A percentile compares a stretch with the other conserved stretches of the same genome.
These are phyloP conservation scores for Phytophthora fragariae DNA, from an alignment of 352 stramenopile genomes.

Conservation along the genomic window DNA sequence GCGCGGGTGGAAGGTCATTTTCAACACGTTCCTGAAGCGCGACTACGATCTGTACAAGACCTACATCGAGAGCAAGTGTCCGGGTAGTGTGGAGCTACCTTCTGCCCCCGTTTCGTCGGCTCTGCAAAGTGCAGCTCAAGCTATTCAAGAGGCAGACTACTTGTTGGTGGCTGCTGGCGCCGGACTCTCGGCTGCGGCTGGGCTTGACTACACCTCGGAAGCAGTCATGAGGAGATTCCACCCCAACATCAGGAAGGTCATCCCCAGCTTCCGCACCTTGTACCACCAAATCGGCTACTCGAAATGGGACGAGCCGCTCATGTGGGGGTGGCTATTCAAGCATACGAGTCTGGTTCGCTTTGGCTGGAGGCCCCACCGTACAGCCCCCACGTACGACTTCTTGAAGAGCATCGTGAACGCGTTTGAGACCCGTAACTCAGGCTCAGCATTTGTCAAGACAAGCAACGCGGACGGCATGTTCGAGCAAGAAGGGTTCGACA, in stretches of 20 bases:
- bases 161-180: slow-evolving; percentile 68
- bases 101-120: slow-evolving; percentile 32
- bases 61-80: slow-evolving; percentile 35
- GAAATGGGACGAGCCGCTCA: slow-evolving; percentile 49
- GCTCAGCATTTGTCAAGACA: slow-evolving; percentile 71
- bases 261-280: slow-evolving; percentile 64
- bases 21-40: slow-evolving; percentile 73
- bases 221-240: slow-evolving; percentile 68
- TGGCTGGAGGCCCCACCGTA: slow-evolving; percentile 58
- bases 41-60: slow-evolving; percentile 68
- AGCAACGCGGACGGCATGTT: slow-evolving; percentile 82
- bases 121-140: slow-evolving; percentile 37
- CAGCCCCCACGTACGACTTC: slow-evolving; percentile 58
- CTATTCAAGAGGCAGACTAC: slow-evolving; percentile 64
- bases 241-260: slow-evolving; percentile 44
- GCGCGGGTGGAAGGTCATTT: slow-evolving; percentile 61
- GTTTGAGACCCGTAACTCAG: slow-evolving; percentile 36
- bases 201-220: slow-evolving; percentile 76
- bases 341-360: slow-evolving; percentile 68
- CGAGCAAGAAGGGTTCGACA: slow-evolving; percentile 69
- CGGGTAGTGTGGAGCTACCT: slow-evolving; percentile 28
- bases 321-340: slow-evolving; percentile 75
- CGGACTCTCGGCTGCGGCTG: slow-evolving; percentile 72
- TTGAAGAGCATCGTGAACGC: slow-evolving; percentile 54
- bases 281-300: slow-evolving; percentile 68